Evolutionary conservation across 805 yeast genomes (phyloP).

Genomic region (Clavispora santaluciae): DNA sequence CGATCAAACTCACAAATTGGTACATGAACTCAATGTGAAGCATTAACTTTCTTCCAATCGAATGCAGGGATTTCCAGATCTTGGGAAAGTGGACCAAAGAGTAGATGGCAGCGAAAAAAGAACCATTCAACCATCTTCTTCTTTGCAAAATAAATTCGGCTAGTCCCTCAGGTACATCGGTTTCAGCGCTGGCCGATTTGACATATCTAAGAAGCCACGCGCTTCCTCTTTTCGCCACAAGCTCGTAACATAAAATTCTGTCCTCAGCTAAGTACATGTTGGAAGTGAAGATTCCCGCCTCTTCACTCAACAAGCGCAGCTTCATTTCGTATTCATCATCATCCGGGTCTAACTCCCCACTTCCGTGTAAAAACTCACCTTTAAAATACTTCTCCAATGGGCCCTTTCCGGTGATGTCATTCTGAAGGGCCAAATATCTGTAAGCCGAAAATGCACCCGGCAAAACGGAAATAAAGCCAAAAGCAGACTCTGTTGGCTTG

Average conservation of each 20-base stretch:
- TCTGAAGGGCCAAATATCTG: conserved; percentile 53
- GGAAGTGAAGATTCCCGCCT: conserved; percentile 55
- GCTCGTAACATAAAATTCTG: conserved; percentile 61
- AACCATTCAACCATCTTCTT: conserved; percentile 67
- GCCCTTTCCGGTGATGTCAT: conserved; percentile 47
- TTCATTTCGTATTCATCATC: conserved; percentile 44
- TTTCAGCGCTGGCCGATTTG: conserved; percentile 59
- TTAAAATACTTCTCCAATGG: conserved; percentile 65
- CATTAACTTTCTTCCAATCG: conserved; percentile 43
- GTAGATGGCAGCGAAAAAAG: conserved; percentile 62
- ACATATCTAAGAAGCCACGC: conserved; percentile 62
- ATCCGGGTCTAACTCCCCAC: conserved; percentile 56
- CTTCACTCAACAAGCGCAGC: conserved; percentile 32
- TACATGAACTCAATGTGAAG: conserved; percentile 54
- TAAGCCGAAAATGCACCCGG: conserved; percentile 72
- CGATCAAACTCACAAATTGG: conserved; percentile 47
- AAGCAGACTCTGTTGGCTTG: conserved; percentile 60
- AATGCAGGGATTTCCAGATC: conserved; percentile 52
- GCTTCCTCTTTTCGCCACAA: conserved; percentile 52
- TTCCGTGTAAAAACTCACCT: conserved; percentile 55
- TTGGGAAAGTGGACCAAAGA: conserved; percentile 52
- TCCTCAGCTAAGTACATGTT: conserved; percentile 71
- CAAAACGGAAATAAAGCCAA: conserved; percentile 60
- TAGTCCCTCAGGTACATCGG: conserved; percentile 61
- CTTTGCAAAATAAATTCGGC: conserved; percentile 62